Evolutionary conservation across 2,329 filamentous ascomycete species (phyloP).

Genomic region (Verticillium alfalfae): DNA sequence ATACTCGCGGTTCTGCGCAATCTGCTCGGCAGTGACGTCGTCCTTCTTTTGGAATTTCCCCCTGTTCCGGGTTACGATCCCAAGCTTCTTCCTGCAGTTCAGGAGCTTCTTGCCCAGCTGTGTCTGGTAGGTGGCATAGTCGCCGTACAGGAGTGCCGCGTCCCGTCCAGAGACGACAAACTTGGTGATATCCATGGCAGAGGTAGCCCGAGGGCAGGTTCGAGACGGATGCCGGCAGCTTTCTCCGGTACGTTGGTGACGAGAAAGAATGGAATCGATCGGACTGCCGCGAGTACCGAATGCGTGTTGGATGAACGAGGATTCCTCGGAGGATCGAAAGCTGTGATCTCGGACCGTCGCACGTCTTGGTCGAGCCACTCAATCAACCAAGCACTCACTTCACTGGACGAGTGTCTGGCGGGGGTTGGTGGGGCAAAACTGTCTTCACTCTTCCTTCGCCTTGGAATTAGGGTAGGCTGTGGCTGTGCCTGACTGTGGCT

Average conservation of each 20-base stretch:
- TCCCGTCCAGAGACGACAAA: conserved; percentile 76
- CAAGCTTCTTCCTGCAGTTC: conserved; percentile 78
- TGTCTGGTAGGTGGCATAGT: conserved; percentile 79
- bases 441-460: neutral
- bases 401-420: neutral
- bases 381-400: too few relatives aligned
- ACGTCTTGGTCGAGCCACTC: neutral
- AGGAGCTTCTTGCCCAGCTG: conserved; percentile 77
- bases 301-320: neutral
- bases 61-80: conserved; percentile 76
- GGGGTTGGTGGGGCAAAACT: neutral
- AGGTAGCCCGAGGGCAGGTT: neutral
- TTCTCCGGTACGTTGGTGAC: neutral
- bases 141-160: conserved; percentile 78
- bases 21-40: conserved; percentile 66
- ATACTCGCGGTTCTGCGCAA: conserved; percentile 72
- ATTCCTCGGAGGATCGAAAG: neutral
- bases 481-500: neutral
- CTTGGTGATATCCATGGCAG: conserved; percentile 80
- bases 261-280: neutral
- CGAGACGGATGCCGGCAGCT: neutral
- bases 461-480: neutral
- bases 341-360: neutral
- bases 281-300: neutral
- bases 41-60: conserved; percentile 75